Conservation (phyloP, 495 filamentous ascomycete genomes). For the Daldinia loculata region DNA sequence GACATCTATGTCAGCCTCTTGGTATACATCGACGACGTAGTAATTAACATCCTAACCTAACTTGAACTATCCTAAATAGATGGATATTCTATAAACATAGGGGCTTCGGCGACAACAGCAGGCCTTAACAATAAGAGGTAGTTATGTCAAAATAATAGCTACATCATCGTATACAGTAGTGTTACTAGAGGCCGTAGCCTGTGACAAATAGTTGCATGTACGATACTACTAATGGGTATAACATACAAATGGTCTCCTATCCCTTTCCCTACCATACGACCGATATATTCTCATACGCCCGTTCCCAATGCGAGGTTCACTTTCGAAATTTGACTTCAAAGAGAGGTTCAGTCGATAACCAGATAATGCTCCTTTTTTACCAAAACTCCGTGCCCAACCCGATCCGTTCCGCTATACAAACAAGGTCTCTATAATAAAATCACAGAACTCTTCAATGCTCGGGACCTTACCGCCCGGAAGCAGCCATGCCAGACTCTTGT, state of each 20-base stretch:
- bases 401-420: constrained; percentile 44
- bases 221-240: constrained; percentile 33
- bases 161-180: neutral
- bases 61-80: neutral
- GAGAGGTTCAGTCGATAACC: constrained; percentile 10
- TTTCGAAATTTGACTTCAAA: constrained; percentile 14
- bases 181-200: constrained; percentile 14
- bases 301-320: constrained; percentile 29
- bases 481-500: constrained; percentile 40
- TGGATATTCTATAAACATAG: neutral
- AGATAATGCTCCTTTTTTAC: constrained; percentile 26
- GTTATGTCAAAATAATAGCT: neutral
- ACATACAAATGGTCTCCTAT: constrained; percentile 7
- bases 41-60: neutral
- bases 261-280: constrained; percentile 5
- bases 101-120: neutral
- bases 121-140: neutral
- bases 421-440: constrained; percentile 55
- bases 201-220: constrained; percentile 25
- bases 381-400: constrained; percentile 19
- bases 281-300: constrained; percentile 10
- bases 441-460: constrained; percentile 54
- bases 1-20: too few relatives aligned
- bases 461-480: constrained; percentile 48
- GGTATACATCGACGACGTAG: neutral